Conservation (phyloP, 768 basidiomycete species). For the Gloeopeniophorella convolvens region DNA sequence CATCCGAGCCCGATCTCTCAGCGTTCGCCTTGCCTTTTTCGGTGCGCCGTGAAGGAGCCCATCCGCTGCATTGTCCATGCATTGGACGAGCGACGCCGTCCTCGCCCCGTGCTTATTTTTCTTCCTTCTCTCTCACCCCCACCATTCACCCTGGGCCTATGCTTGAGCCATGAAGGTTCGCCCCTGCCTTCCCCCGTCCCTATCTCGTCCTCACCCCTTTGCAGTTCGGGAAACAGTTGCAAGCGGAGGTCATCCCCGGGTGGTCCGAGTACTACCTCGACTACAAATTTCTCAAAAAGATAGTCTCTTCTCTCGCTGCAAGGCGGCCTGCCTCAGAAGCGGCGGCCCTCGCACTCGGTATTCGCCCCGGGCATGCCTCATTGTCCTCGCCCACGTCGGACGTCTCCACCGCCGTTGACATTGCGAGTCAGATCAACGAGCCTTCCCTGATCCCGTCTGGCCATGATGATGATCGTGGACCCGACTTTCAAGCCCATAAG, state of each 20-base stretch:
- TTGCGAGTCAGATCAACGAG: conserved; percentile 32
- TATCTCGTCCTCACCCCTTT: conserved; percentile 7
- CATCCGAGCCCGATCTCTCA: conserved; percentile 1
- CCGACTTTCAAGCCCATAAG: conserved; percentile 90
- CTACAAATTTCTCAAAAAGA: conserved; percentile 98
- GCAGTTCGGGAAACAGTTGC: conserved; percentile 98
- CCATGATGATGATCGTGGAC: conserved; percentile 66
- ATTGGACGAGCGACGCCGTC: neutral
- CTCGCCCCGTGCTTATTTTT: neutral
- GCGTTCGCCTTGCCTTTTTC: conserved; percentile 3
- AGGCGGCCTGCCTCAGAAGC: conserved; percentile 89
- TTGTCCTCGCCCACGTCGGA: conserved; percentile 27
- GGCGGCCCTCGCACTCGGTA: conserved; percentile 75
- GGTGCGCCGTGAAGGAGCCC: neutral
- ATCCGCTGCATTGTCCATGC: neutral
- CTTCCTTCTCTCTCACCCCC: neutral
- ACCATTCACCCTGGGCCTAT: conserved; percentile 8
- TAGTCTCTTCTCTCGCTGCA: conserved; percentile 89
- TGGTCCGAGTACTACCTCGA: conserved; percentile 96
- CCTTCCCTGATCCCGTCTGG: conserved; percentile 58
- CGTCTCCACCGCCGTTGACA: conserved; percentile 25
- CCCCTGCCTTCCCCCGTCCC: conserved; percentile 2
- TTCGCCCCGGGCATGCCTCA: conserved; percentile 58
- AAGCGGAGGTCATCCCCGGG: conserved; percentile 92
- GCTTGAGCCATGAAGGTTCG: conserved; percentile 28